phyloP scores from a whole-genome alignment of 129 eudicot species.

The Flaveria robusta region DNA sequence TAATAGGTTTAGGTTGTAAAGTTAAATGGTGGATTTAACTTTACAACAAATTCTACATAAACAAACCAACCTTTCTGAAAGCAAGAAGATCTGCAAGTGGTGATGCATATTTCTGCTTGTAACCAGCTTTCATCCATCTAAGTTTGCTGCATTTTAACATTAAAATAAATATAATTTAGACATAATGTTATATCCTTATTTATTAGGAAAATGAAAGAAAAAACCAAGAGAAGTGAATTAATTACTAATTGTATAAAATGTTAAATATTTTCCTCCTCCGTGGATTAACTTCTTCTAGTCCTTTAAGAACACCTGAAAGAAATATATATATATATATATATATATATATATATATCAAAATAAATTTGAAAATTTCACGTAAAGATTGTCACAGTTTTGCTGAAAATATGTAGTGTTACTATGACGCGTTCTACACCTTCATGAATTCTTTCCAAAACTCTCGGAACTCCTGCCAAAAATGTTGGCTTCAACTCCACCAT shows the following conservation, averaged over 20 bases:
- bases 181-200: neutral
- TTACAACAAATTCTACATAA: neutral
- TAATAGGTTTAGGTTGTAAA: neutral
- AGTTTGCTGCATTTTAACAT: slow-evolving; percentile 65
- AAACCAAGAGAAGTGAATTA: slow-evolving; percentile 6
- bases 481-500: slow-evolving; percentile 92
- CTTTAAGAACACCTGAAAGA: slow-evolving; percentile 76
- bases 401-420: neutral
- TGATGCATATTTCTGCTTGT: slow-evolving; percentile 83
- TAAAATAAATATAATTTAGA: neutral
- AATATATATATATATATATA: neutral
- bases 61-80: slow-evolving; percentile 73
- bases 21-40: neutral
- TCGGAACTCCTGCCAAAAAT: slow-evolving; percentile 93
- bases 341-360: neutral
- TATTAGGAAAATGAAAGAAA: neutral
- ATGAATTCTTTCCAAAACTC: slow-evolving; percentile 85
- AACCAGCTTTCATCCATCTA: slow-evolving; percentile 83
- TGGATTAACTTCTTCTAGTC: slow-evolving; percentile 77
- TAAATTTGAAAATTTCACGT: neutral
- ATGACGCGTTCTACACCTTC: slow-evolving; percentile 54
- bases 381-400: neutral
- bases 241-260: slow-evolving; percentile 80
- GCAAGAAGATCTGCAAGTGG: slow-evolving; percentile 90
- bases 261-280: slow-evolving; percentile 78